Evolutionary conservation across 768 basidiomycete species (phyloP), one percentile per base, ranked within the genome.

Genomic region (Trametes sanguinea): DNA sequence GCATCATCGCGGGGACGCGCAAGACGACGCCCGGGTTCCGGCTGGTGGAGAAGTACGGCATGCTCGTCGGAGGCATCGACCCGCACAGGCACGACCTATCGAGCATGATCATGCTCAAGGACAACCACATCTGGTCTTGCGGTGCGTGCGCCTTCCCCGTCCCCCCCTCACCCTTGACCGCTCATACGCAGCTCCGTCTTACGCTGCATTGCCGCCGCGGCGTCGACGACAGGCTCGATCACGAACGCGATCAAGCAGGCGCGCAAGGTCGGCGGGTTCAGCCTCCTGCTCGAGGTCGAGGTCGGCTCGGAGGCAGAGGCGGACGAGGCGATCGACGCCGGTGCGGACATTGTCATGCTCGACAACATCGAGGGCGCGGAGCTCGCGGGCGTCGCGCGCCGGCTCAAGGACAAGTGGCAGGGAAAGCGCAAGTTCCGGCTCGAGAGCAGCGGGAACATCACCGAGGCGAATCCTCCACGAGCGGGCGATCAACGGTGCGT

Each of bases 71-170:
- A 16, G 97, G 97, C 6, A 90, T 98, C 68, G 96, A 99, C 72
- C 79, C 92, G 8, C 97, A 99, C 78, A 85, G 97, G 27, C 89
- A 97, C 67, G 95, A 98, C 74, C 81, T 98, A n/a, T 95, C 92
- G 32, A 92, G 91, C 72, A 98, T 99, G 97, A 95, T 99, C 71
- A 99, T 99, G 97, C 85, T 99, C 69, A 98, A 98, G 76, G 97
- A 99, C 69, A 99, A 99, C 73, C 97, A 99, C 72, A 92, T 98
- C 71, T 98, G 95, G 95, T 96, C 95, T 3, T 91, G 88, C 45
- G 95, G 95, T 88, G 70, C 63, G 81, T 55, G 29, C n/a, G 3
- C 56, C 43, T 35, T 39, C n/a, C 30, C 13, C n/a, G 8, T 27
- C 51, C 46, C 54, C 62, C 48, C 62, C 65, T 47, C 62, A 46